A percentile compares a stretch with the other conserved stretches of the same genome.
These are phyloP conservation scores for Mucor sp. DNA, from an alignment of 371 early-diverging fungal species.

Conservation along the genomic window DNA sequence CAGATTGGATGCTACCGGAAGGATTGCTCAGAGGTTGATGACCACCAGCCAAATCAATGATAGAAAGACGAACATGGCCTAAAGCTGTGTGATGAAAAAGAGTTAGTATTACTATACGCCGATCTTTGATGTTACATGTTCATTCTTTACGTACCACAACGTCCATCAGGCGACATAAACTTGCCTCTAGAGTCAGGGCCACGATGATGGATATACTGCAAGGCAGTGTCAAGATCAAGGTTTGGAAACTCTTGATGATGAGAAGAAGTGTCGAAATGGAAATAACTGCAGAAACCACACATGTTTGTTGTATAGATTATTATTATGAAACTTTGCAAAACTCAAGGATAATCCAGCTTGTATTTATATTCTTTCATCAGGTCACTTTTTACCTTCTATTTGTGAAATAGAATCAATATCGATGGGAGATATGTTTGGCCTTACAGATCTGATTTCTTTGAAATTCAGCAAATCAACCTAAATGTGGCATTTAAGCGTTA, in stretches of 20 bases:
- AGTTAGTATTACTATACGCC: not conserved
- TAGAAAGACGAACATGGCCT: slow-evolving; percentile 25
- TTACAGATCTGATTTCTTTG: not conserved
- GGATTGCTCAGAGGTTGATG: slow-evolving; percentile 17
- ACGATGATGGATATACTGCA: slow-evolving; percentile 18
- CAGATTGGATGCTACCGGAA: slow-evolving; percentile 5
- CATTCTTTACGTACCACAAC: slow-evolving; percentile 23
- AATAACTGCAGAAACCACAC: slow-evolving; percentile 30
- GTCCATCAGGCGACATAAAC: slow-evolving; percentile 15
- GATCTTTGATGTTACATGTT: not conserved
- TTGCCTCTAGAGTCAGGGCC: slow-evolving; percentile 25
- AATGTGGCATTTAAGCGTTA: not conserved
- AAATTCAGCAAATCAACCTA: not conserved
- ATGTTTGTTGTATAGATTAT: not conserved
- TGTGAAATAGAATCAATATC: not conserved
- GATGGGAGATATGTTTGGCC: not conserved
- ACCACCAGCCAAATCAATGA: slow-evolving; percentile 27
- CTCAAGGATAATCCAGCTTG: not conserved
- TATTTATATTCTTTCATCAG: not conserved
- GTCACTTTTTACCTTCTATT: not conserved
- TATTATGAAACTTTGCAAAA: not conserved
- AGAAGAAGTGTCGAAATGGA: slow-evolving; percentile 17
- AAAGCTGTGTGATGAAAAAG: not conserved
- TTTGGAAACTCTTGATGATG: slow-evolving; percentile 2
- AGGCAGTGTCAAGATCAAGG: slow-evolving; percentile 23